Conservation (phyloP, 2,329 filamentous ascomycete genomes). For the Aureobasidium sp. region DNA sequence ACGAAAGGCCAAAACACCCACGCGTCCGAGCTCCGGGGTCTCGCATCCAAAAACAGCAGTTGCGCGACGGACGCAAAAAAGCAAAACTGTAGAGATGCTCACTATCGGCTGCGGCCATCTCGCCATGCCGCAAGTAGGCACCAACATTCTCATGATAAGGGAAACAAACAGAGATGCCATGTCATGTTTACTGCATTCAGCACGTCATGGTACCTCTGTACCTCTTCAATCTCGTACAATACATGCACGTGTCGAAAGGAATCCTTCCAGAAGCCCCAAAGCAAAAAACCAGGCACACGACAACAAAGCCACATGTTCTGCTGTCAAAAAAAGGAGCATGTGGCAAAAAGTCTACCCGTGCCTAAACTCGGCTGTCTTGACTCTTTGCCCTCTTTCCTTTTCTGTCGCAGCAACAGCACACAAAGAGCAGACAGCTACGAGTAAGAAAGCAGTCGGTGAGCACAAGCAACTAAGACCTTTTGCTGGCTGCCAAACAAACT, state of each 20-base stretch:
- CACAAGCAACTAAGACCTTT: too few relatives aligned
- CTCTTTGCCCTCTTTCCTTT: too few relatives aligned
- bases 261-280: not conserved
- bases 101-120: not conserved
- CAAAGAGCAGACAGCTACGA: too few relatives aligned
- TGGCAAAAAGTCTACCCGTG: not conserved
- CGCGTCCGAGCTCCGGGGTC: constrained; percentile 1
- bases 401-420: too few relatives aligned
- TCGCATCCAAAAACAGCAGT: not conserved
- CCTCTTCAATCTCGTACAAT: too few relatives aligned
- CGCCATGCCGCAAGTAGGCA: not conserved
- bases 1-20: not conserved
- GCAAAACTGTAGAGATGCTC: too few relatives aligned
- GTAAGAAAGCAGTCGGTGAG: too few relatives aligned
- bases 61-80: not conserved
- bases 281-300: not conserved
- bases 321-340: not conserved
- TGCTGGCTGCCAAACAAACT: not conserved
- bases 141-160: not conserved
- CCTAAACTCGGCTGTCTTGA: too few relatives aligned
- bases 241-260: too few relatives aligned
- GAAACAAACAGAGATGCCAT: too few relatives aligned
- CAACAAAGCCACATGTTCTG: not conserved
- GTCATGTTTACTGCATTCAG: not conserved
- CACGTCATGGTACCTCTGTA: not conserved